Percentiles rank a stretch among this genome's conserved stretches.
phyloP scores from a whole-genome alignment of 2,329 filamentous ascomycete species.

The Paraconiothyrium brasiliense region DNA sequence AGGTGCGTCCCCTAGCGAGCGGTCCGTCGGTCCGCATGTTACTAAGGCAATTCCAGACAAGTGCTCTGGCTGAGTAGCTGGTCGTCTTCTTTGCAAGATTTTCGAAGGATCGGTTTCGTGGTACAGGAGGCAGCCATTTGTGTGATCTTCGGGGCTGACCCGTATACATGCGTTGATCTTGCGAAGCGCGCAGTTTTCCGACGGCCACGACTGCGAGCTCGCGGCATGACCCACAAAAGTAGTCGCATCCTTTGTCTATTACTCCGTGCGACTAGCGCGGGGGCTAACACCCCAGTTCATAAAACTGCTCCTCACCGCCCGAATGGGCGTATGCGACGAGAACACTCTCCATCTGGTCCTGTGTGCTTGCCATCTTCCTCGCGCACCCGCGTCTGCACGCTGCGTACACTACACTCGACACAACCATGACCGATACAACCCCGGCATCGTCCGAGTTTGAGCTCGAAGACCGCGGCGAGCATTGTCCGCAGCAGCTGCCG shows the following conservation, averaged over 20 bases:
- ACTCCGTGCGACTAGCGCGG: neutral
- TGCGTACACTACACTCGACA: neutral
- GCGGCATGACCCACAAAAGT: constrained; percentile 5
- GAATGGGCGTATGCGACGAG: neutral
- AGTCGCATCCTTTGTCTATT: neutral
- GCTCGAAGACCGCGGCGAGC: constrained; percentile 7
- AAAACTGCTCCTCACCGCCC: constrained; percentile 7
- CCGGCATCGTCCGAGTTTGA: constrained; percentile 8
- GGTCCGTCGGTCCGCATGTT: constrained; percentile 6
- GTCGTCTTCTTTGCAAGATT: neutral
- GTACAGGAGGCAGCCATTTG: neutral
- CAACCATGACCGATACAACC: neutral
- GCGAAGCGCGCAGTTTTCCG: constrained; percentile 1
- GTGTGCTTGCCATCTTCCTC: neutral
- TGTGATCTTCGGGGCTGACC: neutral
- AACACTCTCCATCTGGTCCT: neutral
- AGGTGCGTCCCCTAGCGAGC: constrained; percentile 5
- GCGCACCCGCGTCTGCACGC: constrained; percentile 3
- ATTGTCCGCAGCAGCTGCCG: constrained; percentile 18
- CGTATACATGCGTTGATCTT: neutral
- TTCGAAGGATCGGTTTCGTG: neutral
- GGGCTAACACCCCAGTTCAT: neutral
- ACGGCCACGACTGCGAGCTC: constrained; percentile 4
- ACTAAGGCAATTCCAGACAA: neutral
- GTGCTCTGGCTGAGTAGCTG: neutral